Evolutionary conservation across 2,329 filamentous ascomycete species (phyloP), one percentile per base, ranked within the genome.

Genomic region (Exophiala xenobiotica): DNA sequence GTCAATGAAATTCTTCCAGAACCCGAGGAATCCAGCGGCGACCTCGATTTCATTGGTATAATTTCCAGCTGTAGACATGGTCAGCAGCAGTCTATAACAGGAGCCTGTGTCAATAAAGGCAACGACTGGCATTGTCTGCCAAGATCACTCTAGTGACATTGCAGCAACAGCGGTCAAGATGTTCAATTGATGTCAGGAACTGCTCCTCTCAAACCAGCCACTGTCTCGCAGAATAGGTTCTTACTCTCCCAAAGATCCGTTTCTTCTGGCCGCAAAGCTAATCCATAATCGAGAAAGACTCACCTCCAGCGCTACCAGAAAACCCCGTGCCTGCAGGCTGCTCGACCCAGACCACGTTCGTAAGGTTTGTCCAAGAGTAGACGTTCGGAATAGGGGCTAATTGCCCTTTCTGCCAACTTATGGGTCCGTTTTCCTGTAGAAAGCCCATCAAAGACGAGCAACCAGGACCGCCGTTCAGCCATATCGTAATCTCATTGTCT

Each of bases 351-450:
- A 54, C 63, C 9, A 73, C 63, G 52, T 74, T 74, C 3, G 71
- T 73, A 22, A 72, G 50, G 46, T 70, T 63, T 52, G 80, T 79
- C 86, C 86, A 90, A n/a, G 78, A 78, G 70, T 85, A 90, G 0
- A 79, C 76, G 64, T 90, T 90, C 38, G 74, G 70, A 0, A 82
- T 74, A 0, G 86, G 86, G 16, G 76, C 74, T 44, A 75, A 78
- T 1, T 85, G 90, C 23, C 88, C 88, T 8, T 81, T 75, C 64
- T 86, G 79, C 84, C 85, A 88, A 4, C 78, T 49, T 61, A 88
- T 85, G 0, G 87, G 85, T 0, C 88, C 87, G 61, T 90, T 91
- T 61, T 91, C 87, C 41, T 88, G 85, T 6, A 91, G 66, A 1
- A 91, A 72, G 7, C 85, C 86, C 57, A 82, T 77, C 6, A 88